Evolutionary conservation across 257 asterid species (phyloP).

Genomic region (Anisodus tanguticus): DNA sequence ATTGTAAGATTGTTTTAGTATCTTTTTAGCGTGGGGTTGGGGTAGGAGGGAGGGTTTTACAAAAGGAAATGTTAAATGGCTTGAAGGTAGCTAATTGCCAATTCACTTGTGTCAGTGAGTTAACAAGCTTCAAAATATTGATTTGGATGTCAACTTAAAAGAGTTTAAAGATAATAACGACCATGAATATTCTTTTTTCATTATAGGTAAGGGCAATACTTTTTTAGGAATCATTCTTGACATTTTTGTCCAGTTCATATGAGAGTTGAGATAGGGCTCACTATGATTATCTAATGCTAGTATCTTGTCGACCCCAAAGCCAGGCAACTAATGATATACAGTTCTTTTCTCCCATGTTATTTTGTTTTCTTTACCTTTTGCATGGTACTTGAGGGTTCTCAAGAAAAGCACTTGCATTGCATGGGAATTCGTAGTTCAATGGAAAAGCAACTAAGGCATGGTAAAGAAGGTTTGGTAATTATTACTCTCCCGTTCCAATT

Average conservation of each 20-base stretch:
- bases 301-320: not conserved
- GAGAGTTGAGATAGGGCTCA: not conserved
- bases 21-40: not conserved
- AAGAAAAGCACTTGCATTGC: constrained; percentile 49
- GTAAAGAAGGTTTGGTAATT: constrained; percentile 63
- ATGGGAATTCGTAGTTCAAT: constrained; percentile 64
- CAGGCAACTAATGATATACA: not conserved
- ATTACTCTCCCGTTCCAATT: not conserved
- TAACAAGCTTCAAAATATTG: not conserved
- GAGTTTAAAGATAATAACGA: not conserved
- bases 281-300: not conserved
- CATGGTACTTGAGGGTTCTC: constrained; percentile 49
- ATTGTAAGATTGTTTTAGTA: not conserved
- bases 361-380: constrained; percentile 22
- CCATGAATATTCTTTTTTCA: not conserved
- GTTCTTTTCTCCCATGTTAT: not conserved
- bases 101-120: not conserved
- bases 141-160: not conserved
- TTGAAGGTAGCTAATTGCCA: not conserved
- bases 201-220: not conserved
- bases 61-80: not conserved
- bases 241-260: not conserved
- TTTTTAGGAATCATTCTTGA: constrained; percentile 2
- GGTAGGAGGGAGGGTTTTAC: not conserved
- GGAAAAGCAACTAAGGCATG: constrained; percentile 49